Evolutionary conservation across 192 early-diverging fungal genomes (phyloP), one percentile per base, ranked within the genome.

Genomic region (Gamsiella multidivaricata): DNA sequence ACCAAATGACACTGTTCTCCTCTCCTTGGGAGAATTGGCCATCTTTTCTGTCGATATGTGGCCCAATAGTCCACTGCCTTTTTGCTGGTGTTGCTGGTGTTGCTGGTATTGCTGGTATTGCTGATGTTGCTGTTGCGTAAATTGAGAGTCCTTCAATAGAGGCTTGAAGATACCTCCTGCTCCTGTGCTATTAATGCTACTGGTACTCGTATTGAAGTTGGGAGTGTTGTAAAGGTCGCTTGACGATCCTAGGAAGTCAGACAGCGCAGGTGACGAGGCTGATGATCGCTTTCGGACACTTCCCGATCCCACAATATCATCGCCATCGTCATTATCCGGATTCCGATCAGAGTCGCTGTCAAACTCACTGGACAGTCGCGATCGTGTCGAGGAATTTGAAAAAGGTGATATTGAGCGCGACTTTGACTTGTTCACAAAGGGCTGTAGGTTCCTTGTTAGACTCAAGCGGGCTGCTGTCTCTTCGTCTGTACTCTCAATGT

Each of bases 321-420:
- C 66, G 8, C 46, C 61, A 51, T 64, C 74, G 31, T 64, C 61
- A 22, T 56, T 45, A 5, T 56, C 47, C 9, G 61, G 32, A 37
- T 64, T 51, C 6, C 32, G 52, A 45, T 69, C 74, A 1, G 65
- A 69, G 15, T 78, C 61, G 28, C 60, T 78, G 20, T 78, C 74
- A 64, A 64, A 64, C 12, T 78, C 74, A 20, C 74, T 78, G 1
- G 74, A 78, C 4, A 78, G 45, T 23, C 65, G 51, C 17, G 74
- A 78, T 8, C 74, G 65, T 3, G 65, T 66, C 0, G 74, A 78
- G 3, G 74, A 66, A 18, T 63, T 68, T 15, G 74, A 78, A 58
- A 78, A 78, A 0, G 74, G 74, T 17, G 74, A 78, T 22, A 78
- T 69, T 33, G 74, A 78, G n/a, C 74, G 58, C 3, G 74, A 68